phyloP scores from a whole-genome alignment of 2,329 filamentous ascomycete genomes.

The Bipolaris bicolor region DNA sequence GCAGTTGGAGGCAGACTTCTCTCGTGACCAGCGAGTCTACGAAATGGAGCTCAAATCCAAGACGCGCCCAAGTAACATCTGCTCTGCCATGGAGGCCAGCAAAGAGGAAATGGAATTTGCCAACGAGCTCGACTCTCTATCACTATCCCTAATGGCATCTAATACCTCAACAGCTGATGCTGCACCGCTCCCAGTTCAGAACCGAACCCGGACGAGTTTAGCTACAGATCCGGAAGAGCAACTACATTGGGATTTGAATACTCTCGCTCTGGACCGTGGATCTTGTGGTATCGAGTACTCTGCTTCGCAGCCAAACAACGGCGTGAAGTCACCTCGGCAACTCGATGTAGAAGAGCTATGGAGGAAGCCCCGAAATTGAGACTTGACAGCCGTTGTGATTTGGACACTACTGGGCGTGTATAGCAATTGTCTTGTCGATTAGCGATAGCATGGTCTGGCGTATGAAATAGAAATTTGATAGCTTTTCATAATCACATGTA shows the following conservation, averaged over 20 bases:
- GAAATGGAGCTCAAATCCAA: conserved; percentile 33
- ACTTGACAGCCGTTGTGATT: neutral
- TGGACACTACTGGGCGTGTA: neutral
- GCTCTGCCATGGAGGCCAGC: conserved; percentile 37
- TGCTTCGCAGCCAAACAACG: conserved; percentile 18
- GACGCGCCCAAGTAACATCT: conserved; percentile 39
- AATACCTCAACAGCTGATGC: conserved; percentile 18
- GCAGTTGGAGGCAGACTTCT: conserved; percentile 36
- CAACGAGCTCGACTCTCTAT: conserved; percentile 40
- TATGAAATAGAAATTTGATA: neutral
- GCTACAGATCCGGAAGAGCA: conserved; percentile 44
- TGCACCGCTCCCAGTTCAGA: conserved; percentile 12
- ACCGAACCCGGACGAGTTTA: conserved; percentile 32
- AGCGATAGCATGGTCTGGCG: conserved; percentile 20
- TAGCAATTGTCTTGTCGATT: conserved; percentile 6
- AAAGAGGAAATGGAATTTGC: conserved; percentile 43
- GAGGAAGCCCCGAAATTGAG: conserved; percentile 28
- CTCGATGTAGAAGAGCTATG: conserved; percentile 35
- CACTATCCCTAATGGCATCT: conserved; percentile 37
- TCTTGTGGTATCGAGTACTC: conserved; percentile 44
- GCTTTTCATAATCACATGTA: neutral
- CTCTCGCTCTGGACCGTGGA: conserved; percentile 40
- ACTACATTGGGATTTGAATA: conserved; percentile 44
- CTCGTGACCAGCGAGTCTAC: conserved; percentile 34
- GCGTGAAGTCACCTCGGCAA: conserved; percentile 14